These are phyloP conservation scores for Nidula niveotomentosa DNA, from an alignment of 1,284 basidiomycete species.

Conservation along the genomic window DNA sequence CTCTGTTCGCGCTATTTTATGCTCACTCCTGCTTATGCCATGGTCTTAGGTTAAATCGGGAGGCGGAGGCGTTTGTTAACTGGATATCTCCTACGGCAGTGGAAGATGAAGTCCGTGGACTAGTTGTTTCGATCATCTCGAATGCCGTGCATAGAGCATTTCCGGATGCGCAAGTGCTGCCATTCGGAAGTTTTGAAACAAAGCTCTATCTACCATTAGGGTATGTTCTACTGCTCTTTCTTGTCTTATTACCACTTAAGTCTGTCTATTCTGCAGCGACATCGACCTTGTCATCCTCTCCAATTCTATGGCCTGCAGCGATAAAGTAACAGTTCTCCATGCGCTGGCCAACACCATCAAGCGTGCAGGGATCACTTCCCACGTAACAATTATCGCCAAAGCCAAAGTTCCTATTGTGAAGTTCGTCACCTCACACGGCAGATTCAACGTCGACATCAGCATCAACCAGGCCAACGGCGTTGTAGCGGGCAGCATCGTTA, in stretches of 20 bases:
- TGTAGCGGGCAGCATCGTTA: constrained; percentile 79
- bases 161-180: constrained; percentile 79
- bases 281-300: constrained; percentile 79
- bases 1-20: constrained; percentile 8
- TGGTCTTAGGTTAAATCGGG: constrained; percentile 63
- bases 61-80: constrained; percentile 82
- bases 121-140: constrained; percentile 77
- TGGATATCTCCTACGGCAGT: constrained; percentile 87
- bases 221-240: constrained; percentile 45
- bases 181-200: constrained; percentile 95
- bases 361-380: constrained; percentile 54
- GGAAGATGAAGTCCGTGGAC: constrained; percentile 84
- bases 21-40: constrained; percentile 2
- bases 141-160: constrained; percentile 66
- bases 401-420: constrained; percentile 96
- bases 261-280: constrained; percentile 43
- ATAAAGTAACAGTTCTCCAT: constrained; percentile 59
- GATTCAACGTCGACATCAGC: constrained; percentile 88
- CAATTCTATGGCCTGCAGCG: constrained; percentile 58
- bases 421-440: constrained; percentile 78
- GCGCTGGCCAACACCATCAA: constrained; percentile 66
- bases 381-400: constrained; percentile 85
- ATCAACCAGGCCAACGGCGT: constrained; percentile 89
- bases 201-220: constrained; percentile 93
- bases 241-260: constrained; percentile 1